Base-by-base conservation (phyloP, 1,284 basidiomycete genomes). In the Mycosarcoma mackinlayi region DNA sequence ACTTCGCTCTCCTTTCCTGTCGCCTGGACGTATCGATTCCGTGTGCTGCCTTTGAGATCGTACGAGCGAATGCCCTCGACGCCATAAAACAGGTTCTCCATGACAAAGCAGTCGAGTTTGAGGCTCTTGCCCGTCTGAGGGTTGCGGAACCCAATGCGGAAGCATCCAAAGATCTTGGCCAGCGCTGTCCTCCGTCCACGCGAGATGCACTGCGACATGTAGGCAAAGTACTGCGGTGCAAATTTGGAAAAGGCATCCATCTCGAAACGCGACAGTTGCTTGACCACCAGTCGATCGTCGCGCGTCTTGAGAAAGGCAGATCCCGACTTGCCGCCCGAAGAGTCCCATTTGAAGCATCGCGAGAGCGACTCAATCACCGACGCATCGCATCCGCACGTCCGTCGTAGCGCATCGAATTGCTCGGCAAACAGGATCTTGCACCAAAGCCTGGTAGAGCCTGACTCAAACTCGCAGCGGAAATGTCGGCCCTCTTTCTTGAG, bases 271-370 rank as follows among this genome's bases (percentile, higher is more conserved):
- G 94, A 96, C 28, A 98, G 88, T 79, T 97, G 95, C 81, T 99
- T 99, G 44, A 96, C 93, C 72, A 99, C 94, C 85, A 98, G 95
- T 4, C 96, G 92, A 81, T 98, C 94, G 82, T 99, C 96, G 92
- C 75, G 35, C 47, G 80, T 80, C 85, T 98, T 98, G 75, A 98
- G 85, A 84, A 98, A 98, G 0, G 92, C 93, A 6, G 93, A 95
- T 11, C 95, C 95, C 2, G 93, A 95, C 83, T 98, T 98, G 33
- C 96, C 96, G 25, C 96, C 96, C 54, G 88, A 91, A 2, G 93
- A 91, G 81, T 98, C 91, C 91, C 95, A 99, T 82, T 96, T 96
- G 76, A 95, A 88, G 82, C 96, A 98, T 8, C 96, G 87, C 2
- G 95, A 90, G 6, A 99, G 86, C 1, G 92, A 94, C 81, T 97